phyloP scores from a whole-genome alignment of 257 asterid genomes.

The Misopates orontium region DNA sequence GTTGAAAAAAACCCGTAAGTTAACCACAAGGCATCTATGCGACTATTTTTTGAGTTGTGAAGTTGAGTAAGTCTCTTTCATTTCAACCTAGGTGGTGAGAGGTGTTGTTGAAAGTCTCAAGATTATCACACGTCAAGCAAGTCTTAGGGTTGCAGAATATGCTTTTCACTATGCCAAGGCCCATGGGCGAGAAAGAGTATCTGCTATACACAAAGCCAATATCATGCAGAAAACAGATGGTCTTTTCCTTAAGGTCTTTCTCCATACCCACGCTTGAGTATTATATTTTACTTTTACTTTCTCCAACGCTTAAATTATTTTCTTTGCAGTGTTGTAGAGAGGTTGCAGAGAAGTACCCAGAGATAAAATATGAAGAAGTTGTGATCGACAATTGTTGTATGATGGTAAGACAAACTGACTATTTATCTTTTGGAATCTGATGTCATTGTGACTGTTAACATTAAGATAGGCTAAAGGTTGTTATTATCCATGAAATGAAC shows the following conservation, averaged over 20 bases:
- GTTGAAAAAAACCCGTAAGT: no score
- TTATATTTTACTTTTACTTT: slow-evolving; percentile 18
- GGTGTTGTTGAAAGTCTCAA: slow-evolving; percentile 98
- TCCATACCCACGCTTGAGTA: slow-evolving; percentile 11
- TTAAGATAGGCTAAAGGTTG: no score
- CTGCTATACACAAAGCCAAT: slow-evolving; percentile 98
- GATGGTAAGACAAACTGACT: slow-evolving; percentile 59
- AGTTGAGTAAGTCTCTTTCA: slow-evolving; percentile 21
- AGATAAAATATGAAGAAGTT: slow-evolving; percentile 86
- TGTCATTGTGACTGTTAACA: no score
- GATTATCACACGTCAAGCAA: slow-evolving; percentile 94
- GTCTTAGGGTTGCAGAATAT: slow-evolving; percentile 94
- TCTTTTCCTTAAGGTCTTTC: slow-evolving; percentile 86
- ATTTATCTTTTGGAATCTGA: no score
- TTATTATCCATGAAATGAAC: no score
- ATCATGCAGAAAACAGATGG: slow-evolving; percentile 99
- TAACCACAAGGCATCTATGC: not conserved
- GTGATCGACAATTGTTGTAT: slow-evolving; percentile 93
- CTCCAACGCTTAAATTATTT: slow-evolving; percentile 33
- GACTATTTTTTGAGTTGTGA: slow-evolving; percentile 10
- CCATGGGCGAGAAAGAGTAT: slow-evolving; percentile 89
- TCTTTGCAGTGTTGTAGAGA: slow-evolving; percentile 88
- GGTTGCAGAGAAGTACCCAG: slow-evolving; percentile 94
- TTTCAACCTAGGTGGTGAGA: slow-evolving; percentile 71
- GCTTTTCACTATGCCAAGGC: slow-evolving; percentile 92